These are phyloP conservation scores for Delphinella strobiligena DNA, from an alignment of 2,329 filamentous ascomycete genomes.

Conservation along the genomic window DNA sequence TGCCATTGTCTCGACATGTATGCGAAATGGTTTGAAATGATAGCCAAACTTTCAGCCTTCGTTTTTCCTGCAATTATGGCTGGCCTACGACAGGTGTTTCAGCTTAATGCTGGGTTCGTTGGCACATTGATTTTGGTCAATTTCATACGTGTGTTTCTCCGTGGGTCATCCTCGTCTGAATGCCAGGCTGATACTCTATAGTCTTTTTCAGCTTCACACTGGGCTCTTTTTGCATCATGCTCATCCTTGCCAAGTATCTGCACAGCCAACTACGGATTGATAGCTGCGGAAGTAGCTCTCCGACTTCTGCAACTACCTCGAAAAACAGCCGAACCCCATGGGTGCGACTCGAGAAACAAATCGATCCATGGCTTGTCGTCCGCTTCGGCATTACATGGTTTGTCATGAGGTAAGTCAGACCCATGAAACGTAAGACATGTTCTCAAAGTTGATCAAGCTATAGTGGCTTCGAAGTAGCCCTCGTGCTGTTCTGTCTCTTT, in stretches of 20 bases:
- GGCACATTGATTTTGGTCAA: conserved; percentile 9
- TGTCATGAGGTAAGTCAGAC: conserved; percentile 6
- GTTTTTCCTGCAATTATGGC: conserved; percentile 9
- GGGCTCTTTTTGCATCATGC: conserved; percentile 10
- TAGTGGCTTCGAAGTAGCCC: conserved; percentile 12
- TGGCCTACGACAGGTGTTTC: conserved; percentile 7
- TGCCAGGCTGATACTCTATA: not conserved
- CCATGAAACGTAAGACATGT: too few species aligned
- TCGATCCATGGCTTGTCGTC: conserved; percentile 12
- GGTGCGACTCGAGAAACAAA: conserved; percentile 2
- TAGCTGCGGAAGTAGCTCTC: conserved; percentile 3
- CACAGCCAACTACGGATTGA: conserved; percentile 7
- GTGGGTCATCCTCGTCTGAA: not conserved
- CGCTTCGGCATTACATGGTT: conserved; percentile 12
- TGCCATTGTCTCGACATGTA: conserved; percentile 3
- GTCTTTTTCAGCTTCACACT: conserved; percentile 11
- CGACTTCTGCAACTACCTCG: not conserved
- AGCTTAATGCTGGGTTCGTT: conserved; percentile 5
- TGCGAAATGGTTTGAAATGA: conserved; percentile 2
- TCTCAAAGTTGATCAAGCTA: not conserved
- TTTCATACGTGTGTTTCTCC: conserved; percentile 9
- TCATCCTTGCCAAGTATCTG: conserved; percentile 13
- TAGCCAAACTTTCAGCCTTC: conserved; percentile 8
- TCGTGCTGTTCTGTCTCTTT: conserved; percentile 7
- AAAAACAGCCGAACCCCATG: not conserved